Evolutionary conservation across 306 rosid genomes (phyloP), one percentile per base, ranked within the genome.

Genomic region (Rosa multiflora): DNA sequence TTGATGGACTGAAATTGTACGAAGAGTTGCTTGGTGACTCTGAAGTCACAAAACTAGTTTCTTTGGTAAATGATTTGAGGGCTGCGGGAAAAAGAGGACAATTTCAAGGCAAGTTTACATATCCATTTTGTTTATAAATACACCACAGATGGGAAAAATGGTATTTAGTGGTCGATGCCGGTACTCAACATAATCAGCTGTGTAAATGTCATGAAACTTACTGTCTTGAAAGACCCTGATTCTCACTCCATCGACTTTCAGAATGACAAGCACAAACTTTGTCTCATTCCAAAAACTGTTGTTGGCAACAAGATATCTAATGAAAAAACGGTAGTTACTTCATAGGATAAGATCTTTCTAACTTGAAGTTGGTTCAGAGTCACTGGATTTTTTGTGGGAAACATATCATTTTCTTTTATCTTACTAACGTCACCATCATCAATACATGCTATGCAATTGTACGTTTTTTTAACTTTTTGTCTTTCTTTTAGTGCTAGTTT

Each of bases 1-100:
- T 84, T 42, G 98, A 93, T 66, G 99, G 99, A 70, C 83, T 96
- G 85, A 93, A 93, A 77, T 81, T 85, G 81, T 90, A 86, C 72
- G 93, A 96, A 70, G 86, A 82, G 23, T 83, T 93, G 47, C 80
- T 86, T 58, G 87, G 80, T 73, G 87, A 87, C 43, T 42, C 76
- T 32, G 96, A 90, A 85, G 88, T 93, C 71, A 85, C 91, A 43
- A 90, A 88, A 82, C 88, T 95, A 70, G 76, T 87, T 82, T 83
- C 88, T 20, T 71, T 91, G 84, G 97, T 82, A 20, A 89, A 88
- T 85, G 96, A 93, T 81, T 66, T 91, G 75, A 90, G 92, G 84
- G 79, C 87, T 81, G 77, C 90, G 2, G 99, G 99, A 69, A 93
- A 79, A 83, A 90, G 80, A 67, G 92, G 97, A 66, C 96, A 90